Evolutionary conservation across 495 filamentous ascomycete genomes (phyloP), one percentile per base, ranked within the genome.

Genomic region (Pseudotulostoma volvatum): DNA sequence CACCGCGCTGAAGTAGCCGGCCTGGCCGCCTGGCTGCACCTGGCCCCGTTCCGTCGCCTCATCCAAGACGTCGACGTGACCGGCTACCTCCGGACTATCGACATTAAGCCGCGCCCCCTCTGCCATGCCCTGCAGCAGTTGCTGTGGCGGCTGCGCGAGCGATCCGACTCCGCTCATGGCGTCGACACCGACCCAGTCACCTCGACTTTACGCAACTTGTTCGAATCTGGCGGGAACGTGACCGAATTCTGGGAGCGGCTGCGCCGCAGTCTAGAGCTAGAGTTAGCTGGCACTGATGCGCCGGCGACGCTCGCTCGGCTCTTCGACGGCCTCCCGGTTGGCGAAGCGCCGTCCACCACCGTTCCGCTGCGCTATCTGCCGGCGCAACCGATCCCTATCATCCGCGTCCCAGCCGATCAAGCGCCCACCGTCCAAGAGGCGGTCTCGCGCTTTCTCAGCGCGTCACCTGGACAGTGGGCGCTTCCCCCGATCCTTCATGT

Each of bases 1-100:
- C 63, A 71, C 40, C 68, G 65, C 37, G 60, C 61, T 15, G 61
- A 67, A 44, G 60, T 70, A 8, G 65, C 69, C 9, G 68, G 69
- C 0, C 46, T 78, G 9, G 62, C 73, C 0, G 60, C 68, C 2
- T 75, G 73, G 67, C 50, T 79, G 38, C 67, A 77, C 37, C 63
- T 78, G 45, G 59, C 56, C 3, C 73, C 76, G 0, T 66, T 81
- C 46, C 60, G 71, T 42, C 55, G 67, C 23, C 60, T 78, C 34
- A 61, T 79, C 20, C 65, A 71, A 40, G 51, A 51, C 4, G 56
- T 65, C 18, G 53, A 65, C 38, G 56, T 70, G 1, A 60, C 71
- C 5, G 66, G 73, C 43, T 63, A 67, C 31, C 53, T 60, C 18
- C 59, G 48, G 17, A 64, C 73, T 31, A 57, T 63, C 14, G 59